phyloP scores from a whole-genome alignment of 257 asterid genomes.

The Solanum clarkiae region DNA sequence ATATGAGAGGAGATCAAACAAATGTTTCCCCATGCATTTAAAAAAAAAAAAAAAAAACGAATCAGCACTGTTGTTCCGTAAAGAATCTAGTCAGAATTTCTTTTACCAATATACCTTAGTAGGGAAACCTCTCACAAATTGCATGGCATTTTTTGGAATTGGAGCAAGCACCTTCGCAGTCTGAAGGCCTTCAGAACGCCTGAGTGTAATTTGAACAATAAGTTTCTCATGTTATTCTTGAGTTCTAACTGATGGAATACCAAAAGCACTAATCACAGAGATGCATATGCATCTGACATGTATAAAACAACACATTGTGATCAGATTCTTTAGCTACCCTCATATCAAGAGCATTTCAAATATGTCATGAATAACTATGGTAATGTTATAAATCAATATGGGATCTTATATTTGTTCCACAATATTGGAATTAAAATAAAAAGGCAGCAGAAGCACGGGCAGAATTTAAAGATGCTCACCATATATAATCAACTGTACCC shows the following conservation, averaged over 20 bases:
- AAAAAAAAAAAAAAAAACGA: not conserved
- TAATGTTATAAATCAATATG: not conserved
- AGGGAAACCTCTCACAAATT: slow-evolving; percentile 78
- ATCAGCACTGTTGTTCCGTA: not conserved
- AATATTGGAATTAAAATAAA: not conserved
- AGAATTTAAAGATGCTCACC: slow-evolving; percentile 39
- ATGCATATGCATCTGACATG: not conserved
- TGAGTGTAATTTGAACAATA: slow-evolving; percentile 11
- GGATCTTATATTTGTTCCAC: not conserved
- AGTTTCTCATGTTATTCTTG: not conserved
- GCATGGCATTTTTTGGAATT: slow-evolving; percentile 84
- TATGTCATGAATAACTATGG: not conserved
- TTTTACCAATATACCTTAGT: slow-evolving; percentile 51
- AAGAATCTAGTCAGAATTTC: not conserved
- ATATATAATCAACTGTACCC: slow-evolving; percentile 94
- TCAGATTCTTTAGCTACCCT: not conserved
- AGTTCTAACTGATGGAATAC: not conserved
- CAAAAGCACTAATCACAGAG: not conserved
- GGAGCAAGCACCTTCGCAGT: slow-evolving; percentile 77
- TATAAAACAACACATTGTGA: not conserved
- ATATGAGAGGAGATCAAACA: not conserved
- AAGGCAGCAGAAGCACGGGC: not conserved
- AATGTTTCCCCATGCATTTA: not conserved
- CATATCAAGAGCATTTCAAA: not conserved
- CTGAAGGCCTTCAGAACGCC: slow-evolving; percentile 84